Base-by-base conservation (phyloP, 169 alveolate genomes). In the Plasmodium gonderi region DNA sequence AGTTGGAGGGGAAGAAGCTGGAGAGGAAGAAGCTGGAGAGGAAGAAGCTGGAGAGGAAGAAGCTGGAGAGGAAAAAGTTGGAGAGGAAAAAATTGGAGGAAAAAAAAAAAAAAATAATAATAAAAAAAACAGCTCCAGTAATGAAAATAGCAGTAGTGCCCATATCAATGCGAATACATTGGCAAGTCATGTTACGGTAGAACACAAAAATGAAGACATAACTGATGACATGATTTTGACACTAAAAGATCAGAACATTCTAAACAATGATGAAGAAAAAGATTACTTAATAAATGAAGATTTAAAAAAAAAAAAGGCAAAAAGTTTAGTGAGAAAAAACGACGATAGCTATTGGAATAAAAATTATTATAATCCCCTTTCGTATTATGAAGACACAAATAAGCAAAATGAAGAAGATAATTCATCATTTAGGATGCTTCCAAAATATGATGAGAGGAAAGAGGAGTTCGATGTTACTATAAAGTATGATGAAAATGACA, bases 221-320 rank as follows among this genome's bases (percentile, higher is more conserved):
- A 47, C 81, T 12, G 82, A 72, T 69, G 77, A 72, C 38, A 83
- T 83, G 83, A 51, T 83, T 51, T 83, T 83, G 42, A 83, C 92
- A 14, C 64, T 83, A 23, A 83, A 83, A 47, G 92, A 83, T 72
- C 29, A 68, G 38, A 47, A 72, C 64, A 38, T 83, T 60, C 42
- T 83, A 74, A 49, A 51, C 11, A 77, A 33, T 36, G 78, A 83
- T 26, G 83, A 83, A 83, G 83, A 72, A 60, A 60, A 60, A 47
- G 92, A 83, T 26, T 83, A 74, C 40, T 60, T 83, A 83, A 68
- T 83, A 69, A 83, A 83, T 83, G 92, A 83, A 40, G 92, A 83
- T 38, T 72, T 83, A 45, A 83, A 83, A 69, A 83, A 83, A 69
- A 8, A 83, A 31, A 83, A 83, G 36, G 44, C 64, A 26, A 68